phyloP scores from a whole-genome alignment of 2,329 filamentous ascomycete genomes.

The Alternaria conjuncta region DNA sequence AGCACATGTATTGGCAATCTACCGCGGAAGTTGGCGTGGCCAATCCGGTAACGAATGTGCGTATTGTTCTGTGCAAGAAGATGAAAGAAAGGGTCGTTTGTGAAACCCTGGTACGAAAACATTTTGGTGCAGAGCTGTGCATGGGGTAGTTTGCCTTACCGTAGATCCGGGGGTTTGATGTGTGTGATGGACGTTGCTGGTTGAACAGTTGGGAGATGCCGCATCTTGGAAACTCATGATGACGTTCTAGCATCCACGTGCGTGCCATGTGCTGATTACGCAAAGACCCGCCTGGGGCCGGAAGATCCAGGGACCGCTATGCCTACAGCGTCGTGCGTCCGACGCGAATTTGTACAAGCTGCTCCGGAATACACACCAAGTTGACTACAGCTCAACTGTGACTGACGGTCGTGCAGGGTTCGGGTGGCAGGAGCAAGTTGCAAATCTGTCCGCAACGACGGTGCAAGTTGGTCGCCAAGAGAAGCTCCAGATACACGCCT shows the following conservation, averaged over 20 bases:
- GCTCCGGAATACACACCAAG: not conserved
- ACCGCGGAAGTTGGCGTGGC: not conserved
- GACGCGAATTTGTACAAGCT: not conserved
- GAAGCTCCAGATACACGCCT: not conserved
- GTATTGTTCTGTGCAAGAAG: not conserved
- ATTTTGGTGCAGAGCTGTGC: not conserved
- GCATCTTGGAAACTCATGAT: slow-evolving; percentile 7
- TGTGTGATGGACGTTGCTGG: not conserved
- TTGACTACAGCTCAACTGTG: not conserved
- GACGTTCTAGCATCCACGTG: slow-evolving; percentile 13
- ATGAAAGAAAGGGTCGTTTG: not conserved
- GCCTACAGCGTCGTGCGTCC: not conserved
- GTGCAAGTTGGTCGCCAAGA: not conserved
- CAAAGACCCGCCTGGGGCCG: slow-evolving; percentile 13
- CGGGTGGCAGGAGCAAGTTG: not conserved
- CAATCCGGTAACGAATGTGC: not conserved
- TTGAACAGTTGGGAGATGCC: slow-evolving; percentile 1
- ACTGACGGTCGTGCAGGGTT: not conserved
- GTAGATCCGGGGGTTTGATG: slow-evolving; percentile 8
- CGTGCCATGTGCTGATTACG: slow-evolving; percentile 12
- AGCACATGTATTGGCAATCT: slow-evolving; percentile 6
- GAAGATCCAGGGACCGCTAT: slow-evolving; percentile 6
- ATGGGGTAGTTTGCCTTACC: not conserved
- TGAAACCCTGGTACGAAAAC: not conserved
- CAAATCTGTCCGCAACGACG: not conserved